Percentiles rank a stretch among this genome's conserved stretches.
Conservation (phyloP, 306 rosid genomes). For the Phaseolus lunatus region DNA sequence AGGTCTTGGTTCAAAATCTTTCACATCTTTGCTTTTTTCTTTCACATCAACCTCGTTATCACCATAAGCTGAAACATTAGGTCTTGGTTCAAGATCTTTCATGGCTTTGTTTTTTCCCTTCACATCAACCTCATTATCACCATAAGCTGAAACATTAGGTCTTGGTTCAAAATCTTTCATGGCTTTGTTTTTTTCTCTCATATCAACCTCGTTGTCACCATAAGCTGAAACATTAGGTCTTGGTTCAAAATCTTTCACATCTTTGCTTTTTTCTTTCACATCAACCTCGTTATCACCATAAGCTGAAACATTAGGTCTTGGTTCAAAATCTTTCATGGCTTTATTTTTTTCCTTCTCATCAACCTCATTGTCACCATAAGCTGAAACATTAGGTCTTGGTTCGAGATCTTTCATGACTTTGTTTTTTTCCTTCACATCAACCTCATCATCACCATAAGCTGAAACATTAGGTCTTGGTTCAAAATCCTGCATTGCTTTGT, state of each 20-base stretch:
- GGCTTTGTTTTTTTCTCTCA: background rate
- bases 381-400: background rate
- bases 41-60: background rate
- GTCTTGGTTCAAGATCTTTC: conserved; percentile 36
- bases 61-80: background rate
- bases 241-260: conserved; percentile 40
- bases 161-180: conserved; percentile 30
- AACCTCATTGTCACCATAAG: background rate
- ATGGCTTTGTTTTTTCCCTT: background rate
- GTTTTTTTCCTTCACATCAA: background rate
- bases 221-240: conserved; percentile 32
- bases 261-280: background rate
- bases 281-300: background rate
- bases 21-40: background rate
- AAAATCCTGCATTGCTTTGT: background rate
- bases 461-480: conserved; percentile 17
- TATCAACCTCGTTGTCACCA: background rate
- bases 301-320: conserved; percentile 28
- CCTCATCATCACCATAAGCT: background rate
- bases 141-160: conserved; percentile 11
- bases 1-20: conserved; percentile 39
- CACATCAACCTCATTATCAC: background rate
- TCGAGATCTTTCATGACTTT: background rate
- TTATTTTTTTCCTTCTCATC: background rate
- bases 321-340: conserved; percentile 20